Evolutionary conservation across 768 basidiomycete species (phyloP), one percentile per base, ranked within the genome.

Genomic region (Filobasidium floriforme): DNA sequence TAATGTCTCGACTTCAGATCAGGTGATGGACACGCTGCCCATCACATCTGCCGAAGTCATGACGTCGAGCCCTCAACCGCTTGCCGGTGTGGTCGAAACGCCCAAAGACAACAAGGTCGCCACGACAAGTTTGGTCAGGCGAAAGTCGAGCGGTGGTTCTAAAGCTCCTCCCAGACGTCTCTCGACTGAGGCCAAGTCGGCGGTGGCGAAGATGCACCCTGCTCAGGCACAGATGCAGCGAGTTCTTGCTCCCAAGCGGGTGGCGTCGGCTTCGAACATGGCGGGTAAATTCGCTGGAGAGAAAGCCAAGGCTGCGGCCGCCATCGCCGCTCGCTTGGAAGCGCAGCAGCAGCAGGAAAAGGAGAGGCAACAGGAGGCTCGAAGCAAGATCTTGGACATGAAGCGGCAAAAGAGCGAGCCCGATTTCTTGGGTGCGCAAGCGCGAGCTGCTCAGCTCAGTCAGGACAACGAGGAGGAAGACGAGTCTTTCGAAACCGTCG

Each of bases 261-360:
- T 40, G 65, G 71, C 75, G n/a, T 78, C 77, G 7, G 65, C 75
- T 28, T 73, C 77, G 0, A 73, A 72, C 1, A 78, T 78, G 77
- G 60, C 71, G 41, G 77, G 77, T 1, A 68, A 70, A 54, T 76
- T 72, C 51, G 64, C 64, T 4, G 69, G 70, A 3, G 74, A 76
- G 67, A 78, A 78, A 61, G 69, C 74, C 11, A 69, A 71, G 59
- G 75, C 74, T 7, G 75, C 75, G 1, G 77, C 71, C 15, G 70
- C 70, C 19, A 63, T 78, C 26, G 24, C 29, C 12, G 67, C 67
- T 22, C 67, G 67, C 26, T 51, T 68, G 5, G 57, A 61, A 28
- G 67, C 67, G 24, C 67, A 68, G 26, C 68, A 72, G 41, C 61
- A 62, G 51, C 69, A 69, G 59, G 71, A 70, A 26, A 64, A 68